phyloP scores from a whole-genome alignment of 2,329 filamentous ascomycete genomes.

The Verticillium klebahnii region DNA sequence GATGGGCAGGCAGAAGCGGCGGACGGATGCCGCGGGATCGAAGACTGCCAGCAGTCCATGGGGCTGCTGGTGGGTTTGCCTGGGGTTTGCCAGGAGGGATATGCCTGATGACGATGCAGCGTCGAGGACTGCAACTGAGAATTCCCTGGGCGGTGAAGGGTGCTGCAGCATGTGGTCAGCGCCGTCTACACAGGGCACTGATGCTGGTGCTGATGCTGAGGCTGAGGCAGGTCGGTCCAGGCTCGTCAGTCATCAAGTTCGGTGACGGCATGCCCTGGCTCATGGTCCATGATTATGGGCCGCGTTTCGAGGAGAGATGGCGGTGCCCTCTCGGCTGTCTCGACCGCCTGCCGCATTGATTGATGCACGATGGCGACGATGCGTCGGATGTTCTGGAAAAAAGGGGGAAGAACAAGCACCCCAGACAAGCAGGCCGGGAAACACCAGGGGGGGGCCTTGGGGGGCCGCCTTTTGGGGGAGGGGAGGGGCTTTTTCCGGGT shows the following conservation, averaged over 20 bases:
- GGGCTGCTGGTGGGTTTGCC: neutral
- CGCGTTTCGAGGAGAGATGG: too few relatives aligned
- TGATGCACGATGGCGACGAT: neutral
- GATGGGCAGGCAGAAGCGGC: neutral
- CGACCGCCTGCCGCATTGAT: neutral
- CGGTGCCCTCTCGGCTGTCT: too few relatives aligned
- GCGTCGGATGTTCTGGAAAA: neutral
- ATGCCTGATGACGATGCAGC: neutral
- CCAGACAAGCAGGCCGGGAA: neutral
- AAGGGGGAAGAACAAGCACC: neutral
- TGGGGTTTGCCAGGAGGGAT: neutral
- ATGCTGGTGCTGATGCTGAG: neutral
- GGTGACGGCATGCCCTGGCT: too few relatives aligned
- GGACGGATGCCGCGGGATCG: neutral
- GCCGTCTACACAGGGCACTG: neutral
- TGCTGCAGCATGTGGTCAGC: neutral
- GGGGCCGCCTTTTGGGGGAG: too few relatives aligned
- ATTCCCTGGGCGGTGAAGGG: neutral
- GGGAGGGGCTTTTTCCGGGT: too few relatives aligned
- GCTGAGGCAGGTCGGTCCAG: too few relatives aligned
- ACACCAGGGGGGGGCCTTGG: neutral
- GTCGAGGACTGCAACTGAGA: neutral
- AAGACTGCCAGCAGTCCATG: neutral
- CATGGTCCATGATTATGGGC: too few relatives aligned
- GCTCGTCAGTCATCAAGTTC: too few relatives aligned